phyloP scores from a whole-genome alignment of 805 yeast species.

The Metschnikowia proteae region DNA sequence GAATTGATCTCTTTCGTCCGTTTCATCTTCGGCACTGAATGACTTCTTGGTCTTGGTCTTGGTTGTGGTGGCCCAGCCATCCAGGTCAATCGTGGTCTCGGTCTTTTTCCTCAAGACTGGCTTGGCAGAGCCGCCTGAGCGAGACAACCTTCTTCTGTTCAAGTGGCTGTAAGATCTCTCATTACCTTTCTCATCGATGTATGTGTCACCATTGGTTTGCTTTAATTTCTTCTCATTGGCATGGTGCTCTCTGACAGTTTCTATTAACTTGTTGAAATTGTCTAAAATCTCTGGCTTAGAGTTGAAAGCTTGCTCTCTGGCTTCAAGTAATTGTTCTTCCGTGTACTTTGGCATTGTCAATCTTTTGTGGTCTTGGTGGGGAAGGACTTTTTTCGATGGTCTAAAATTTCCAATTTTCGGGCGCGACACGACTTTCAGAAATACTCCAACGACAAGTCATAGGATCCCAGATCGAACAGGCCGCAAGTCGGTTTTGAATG shows the following conservation, averaged over 20 bases:
- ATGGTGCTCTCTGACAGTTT: slow-evolving; percentile 53
- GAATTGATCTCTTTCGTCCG: slow-evolving; percentile 44
- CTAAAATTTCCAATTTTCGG: slow-evolving; percentile 5
- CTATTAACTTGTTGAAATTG: slow-evolving; percentile 63
- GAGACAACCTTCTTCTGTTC: slow-evolving; percentile 63
- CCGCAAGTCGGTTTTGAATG: too few species aligned
- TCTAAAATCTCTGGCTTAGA: slow-evolving; percentile 63
- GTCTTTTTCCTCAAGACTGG: slow-evolving; percentile 59
- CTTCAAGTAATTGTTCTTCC: slow-evolving; percentile 61
- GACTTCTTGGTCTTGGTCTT: slow-evolving; percentile 44
- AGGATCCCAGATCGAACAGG: too few species aligned
- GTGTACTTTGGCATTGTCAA: slow-evolving; percentile 55
- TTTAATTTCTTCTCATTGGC: slow-evolving; percentile 29
- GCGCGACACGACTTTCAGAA: slow-evolving; percentile 13
- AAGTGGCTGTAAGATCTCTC: slow-evolving; percentile 44
- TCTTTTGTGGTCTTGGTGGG: neutral
- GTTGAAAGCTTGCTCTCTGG: slow-evolving; percentile 53
- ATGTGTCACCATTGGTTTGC: slow-evolving; percentile 41
- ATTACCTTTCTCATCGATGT: slow-evolving; percentile 43
- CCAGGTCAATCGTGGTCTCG: slow-evolving; percentile 60
- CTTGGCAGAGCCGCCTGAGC: slow-evolving; percentile 26
- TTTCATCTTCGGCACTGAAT: slow-evolving; percentile 47
- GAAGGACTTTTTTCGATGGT: slow-evolving; percentile 7
- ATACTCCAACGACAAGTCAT: neutral
- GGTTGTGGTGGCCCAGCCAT: slow-evolving; percentile 75